Evolutionary conservation across 495 filamentous ascomycete genomes (phyloP), one percentile per base, ranked within the genome.

Genomic region (Astrothelium macrocarpum): DNA sequence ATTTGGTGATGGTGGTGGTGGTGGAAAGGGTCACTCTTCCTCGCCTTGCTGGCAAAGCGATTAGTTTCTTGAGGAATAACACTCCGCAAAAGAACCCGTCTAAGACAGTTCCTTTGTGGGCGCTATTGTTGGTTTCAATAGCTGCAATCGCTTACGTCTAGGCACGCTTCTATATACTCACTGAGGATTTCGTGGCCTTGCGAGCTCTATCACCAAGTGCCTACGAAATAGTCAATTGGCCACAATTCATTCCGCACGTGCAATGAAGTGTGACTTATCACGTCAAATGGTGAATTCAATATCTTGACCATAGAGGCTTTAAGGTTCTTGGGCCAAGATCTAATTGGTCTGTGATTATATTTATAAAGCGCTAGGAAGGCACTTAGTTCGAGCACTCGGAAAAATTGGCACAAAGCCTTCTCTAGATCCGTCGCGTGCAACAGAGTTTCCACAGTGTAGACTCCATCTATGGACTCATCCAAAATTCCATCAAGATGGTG

Each of bases 361-460:
- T 84, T 81, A 68, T 81, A 76, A 14, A 81, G 64, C 2, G 73
- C 78, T 18, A 84, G 34, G 0, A 68, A 66, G 2, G 81, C 80
- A 5, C 81, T 81, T 1, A 82, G 82, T 59, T 73, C 71, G 5
- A 85, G 67, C 0, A 84, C 59, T 31, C 79, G 78, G 68, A 74
- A 75, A 68, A 84, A 84, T 43, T 78, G 74, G 11, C 65, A 60
- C 29, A 83, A 64, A 1, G 77, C 81, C 12, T 72, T 74, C 61
- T 75, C 66, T 7, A 78, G 78, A 25, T 84, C 77, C 1, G 76
- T 81, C 7, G 83, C 80, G 65, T 85, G 81, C 4, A 84, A 80
- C 29, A 84, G 76, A 0, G 82, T 85, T 66, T 85, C 82, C 75
- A 84, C 83, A 1, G 81, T 84, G 66, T 84, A 85, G 59, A 80